Evolutionary conservation across 225 moss, liverwort and hornwort species (phyloP).

Genomic region (Physcomitrellopsis africana): DNA sequence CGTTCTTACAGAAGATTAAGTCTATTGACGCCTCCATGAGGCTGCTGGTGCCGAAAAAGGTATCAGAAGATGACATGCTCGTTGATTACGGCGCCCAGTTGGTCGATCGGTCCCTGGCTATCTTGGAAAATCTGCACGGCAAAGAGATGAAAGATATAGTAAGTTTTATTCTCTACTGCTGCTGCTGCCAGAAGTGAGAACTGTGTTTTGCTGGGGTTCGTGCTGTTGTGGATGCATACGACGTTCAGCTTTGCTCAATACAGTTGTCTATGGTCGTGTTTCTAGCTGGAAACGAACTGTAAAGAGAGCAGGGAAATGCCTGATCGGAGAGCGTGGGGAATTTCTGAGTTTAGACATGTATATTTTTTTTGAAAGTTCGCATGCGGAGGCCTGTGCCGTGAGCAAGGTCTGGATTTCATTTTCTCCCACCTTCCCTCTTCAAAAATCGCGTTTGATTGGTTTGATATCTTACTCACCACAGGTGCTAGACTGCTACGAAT

Average conservation of each 20-base stretch:
- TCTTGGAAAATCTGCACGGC: constrained; percentile 56
- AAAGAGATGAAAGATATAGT: constrained; percentile 57
- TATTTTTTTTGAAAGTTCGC: background rate
- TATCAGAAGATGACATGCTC: constrained; percentile 57
- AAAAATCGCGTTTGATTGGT: background rate
- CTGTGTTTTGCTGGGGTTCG: background rate
- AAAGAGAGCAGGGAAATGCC: background rate
- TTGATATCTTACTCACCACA: constrained; percentile 10
- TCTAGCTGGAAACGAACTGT: background rate
- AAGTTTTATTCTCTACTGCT: background rate
- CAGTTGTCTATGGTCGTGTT: background rate
- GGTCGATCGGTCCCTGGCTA: constrained; percentile 57
- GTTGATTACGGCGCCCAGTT: constrained; percentile 57
- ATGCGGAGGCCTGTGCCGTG: background rate
- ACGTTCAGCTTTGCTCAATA: background rate
- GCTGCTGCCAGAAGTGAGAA: background rate
- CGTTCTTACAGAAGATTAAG: constrained; percentile 42
- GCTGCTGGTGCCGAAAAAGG: constrained; percentile 59
- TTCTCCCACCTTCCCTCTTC: too few relatives aligned
- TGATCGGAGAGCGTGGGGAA: background rate
- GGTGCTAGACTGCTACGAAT: constrained; percentile 53
- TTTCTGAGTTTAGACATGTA: background rate
- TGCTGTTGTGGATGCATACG: too few relatives aligned
- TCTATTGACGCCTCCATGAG: constrained; percentile 72
- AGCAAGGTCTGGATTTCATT: too few relatives aligned